phyloP scores from a whole-genome alignment of 2,329 filamentous ascomycete species.

The Chaetomiaceae sp. region DNA sequence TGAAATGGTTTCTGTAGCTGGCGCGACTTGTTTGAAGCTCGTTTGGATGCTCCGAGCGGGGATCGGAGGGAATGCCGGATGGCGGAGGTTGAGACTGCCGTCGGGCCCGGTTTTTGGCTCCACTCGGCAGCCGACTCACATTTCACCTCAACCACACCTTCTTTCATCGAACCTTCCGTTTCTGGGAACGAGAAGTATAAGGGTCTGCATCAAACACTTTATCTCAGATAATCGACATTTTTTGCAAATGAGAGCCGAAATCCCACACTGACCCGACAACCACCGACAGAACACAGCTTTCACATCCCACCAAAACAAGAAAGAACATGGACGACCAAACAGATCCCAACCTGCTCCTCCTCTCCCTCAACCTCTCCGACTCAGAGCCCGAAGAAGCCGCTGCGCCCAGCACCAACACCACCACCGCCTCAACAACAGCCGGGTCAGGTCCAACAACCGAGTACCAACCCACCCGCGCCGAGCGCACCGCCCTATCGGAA shows the following conservation, averaged over 20 bases:
- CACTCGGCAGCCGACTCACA: neutral
- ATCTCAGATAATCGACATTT: too few relatives aligned
- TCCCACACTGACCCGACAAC: too few relatives aligned
- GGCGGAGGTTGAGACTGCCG: constrained; percentile 1
- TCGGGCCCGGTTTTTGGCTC: constrained; percentile 3
- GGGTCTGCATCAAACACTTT: too few relatives aligned
- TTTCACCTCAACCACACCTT: too few relatives aligned
- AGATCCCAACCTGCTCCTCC: constrained; percentile 38
- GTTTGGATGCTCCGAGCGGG: neutral
- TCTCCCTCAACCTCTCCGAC: constrained; percentile 37
- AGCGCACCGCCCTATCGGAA: constrained; percentile 42
- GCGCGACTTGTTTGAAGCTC: neutral
- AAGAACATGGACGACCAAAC: constrained; percentile 29
- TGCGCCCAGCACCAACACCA: constrained; percentile 15
- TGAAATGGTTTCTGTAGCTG: neutral
- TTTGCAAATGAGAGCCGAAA: too few relatives aligned
- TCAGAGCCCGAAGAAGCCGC: constrained; percentile 26
- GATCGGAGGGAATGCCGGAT: constrained; percentile 7
- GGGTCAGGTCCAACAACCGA: neutral
- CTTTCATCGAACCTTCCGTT: too few relatives aligned
- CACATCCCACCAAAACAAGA: neutral
- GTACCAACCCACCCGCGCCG: constrained; percentile 17
- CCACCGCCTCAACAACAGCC: neutral
- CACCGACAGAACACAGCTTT: too few relatives aligned
- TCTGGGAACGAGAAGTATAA: too few relatives aligned